phyloP scores from a whole-genome alignment of 257 asterid species.

The Gentiana dahurica region DNA sequence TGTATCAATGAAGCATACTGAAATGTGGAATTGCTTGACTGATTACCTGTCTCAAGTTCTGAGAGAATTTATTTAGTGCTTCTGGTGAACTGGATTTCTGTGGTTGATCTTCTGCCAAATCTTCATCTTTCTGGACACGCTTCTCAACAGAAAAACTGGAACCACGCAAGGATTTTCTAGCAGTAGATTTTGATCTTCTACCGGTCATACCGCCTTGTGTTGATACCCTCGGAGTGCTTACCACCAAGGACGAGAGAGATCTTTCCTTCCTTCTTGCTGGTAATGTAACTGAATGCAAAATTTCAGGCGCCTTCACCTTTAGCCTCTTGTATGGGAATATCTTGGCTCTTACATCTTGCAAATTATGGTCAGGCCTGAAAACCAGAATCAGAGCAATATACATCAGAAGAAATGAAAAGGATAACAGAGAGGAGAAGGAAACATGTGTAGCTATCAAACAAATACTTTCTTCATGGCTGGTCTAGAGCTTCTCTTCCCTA shows the following conservation, averaged over 20 bases:
- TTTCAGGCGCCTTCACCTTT: conserved; percentile 70
- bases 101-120: conserved; percentile 46
- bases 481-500: too few relatives aligned
- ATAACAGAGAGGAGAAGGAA: too few relatives aligned
- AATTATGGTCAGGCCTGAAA: conserved; percentile 78
- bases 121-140: conserved; percentile 62
- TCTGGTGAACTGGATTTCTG: conserved; percentile 84
- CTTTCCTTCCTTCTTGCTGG: conserved; percentile 96
- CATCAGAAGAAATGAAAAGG: conserved; percentile 2
- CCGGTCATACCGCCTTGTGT: conserved; percentile 85
- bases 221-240: conserved; percentile 92
- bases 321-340: conserved; percentile 81
- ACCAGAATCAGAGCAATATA: neutral
- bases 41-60: conserved; percentile 60
- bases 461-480: too few relatives aligned
- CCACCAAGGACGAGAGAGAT: conserved; percentile 90
- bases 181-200: conserved; percentile 72
- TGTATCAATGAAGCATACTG: too few relatives aligned
- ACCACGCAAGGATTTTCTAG: conserved; percentile 74
- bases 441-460: too few relatives aligned
- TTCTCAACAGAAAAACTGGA: conserved; percentile 76
- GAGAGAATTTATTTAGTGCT: conserved; percentile 45
- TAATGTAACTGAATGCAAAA: conserved; percentile 43
- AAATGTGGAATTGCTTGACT: neutral
- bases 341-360: conserved; percentile 91